phyloP scores from a whole-genome alignment of 495 filamentous ascomycete species.

The Tuber umbilicatum region DNA sequence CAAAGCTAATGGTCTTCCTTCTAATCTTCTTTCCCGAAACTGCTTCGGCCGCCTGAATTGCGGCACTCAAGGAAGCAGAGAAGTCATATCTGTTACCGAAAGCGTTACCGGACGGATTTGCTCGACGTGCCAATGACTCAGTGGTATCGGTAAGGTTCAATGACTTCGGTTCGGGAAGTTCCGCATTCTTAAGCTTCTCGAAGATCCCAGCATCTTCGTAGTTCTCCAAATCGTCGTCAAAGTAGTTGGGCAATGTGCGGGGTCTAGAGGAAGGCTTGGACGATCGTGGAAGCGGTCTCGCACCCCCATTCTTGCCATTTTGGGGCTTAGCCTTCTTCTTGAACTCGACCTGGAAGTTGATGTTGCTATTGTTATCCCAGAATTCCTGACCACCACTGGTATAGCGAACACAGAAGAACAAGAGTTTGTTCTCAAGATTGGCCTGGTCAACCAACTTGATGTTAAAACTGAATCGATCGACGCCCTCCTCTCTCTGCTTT shows the following conservation, averaged over 20 bases:
- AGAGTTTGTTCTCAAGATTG: constrained; percentile 79
- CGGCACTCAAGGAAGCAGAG: constrained; percentile 73
- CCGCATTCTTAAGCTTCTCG: constrained; percentile 21
- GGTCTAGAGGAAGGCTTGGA: constrained; percentile 51
- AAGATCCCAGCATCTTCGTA: constrained; percentile 45
- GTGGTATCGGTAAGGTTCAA: constrained; percentile 42
- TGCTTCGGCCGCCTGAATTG: constrained; percentile 62
- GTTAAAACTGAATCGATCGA: constrained; percentile 85
- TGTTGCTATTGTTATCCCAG: constrained; percentile 86
- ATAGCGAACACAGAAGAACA: constrained; percentile 90
- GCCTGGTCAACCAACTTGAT: constrained; percentile 88
- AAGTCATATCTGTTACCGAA: constrained; percentile 95
- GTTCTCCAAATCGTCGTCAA: constrained; percentile 62
- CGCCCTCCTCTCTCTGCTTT: constrained; percentile 58
- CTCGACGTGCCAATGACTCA: constrained; percentile 49
- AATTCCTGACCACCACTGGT: constrained; percentile 74
- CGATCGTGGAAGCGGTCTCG: constrained; percentile 47
- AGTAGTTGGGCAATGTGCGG: constrained; percentile 56
- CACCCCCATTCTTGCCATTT: constrained; percentile 50
- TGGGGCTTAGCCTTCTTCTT: constrained; percentile 60
- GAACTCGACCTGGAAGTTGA: constrained; percentile 92
- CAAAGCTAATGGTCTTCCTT: constrained; percentile 49
- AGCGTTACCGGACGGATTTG: constrained; percentile 61
- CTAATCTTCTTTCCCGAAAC: constrained; percentile 48
- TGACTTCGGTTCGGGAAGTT: constrained; percentile 28